Percentiles rank a stretch among this genome's conserved stretches.
Evolutionary conservation across 192 early-diverging fungal species (phyloP).

Genomic region (Backusella psychrophila): DNA sequence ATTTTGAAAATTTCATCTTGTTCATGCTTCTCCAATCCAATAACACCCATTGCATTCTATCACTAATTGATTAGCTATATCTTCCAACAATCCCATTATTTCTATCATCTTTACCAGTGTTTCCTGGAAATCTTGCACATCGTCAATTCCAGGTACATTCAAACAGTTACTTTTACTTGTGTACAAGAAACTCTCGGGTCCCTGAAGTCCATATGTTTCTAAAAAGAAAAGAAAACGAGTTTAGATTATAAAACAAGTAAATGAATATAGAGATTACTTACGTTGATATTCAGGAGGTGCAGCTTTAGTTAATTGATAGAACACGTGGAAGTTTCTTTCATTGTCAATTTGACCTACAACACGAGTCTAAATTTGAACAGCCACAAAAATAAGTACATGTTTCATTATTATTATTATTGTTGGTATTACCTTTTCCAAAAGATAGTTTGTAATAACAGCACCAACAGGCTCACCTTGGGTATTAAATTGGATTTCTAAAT

Average conservation of each 20-base stretch:
- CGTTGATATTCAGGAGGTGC: slow-evolving; percentile 70
- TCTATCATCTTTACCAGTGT: slow-evolving; percentile 57
- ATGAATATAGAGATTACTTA: slow-evolving; percentile 16
- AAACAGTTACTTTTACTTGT: slow-evolving; percentile 73
- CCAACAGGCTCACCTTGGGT: slow-evolving; percentile 90
- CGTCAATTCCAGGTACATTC: slow-evolving; percentile 92
- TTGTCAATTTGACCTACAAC: slow-evolving; percentile 92
- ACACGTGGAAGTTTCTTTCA: slow-evolving; percentile 98
- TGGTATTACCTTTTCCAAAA: slow-evolving; percentile 83
- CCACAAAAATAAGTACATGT: neutral
- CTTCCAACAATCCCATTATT: no score
- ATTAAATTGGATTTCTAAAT: slow-evolving; percentile 98
- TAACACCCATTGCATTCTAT: slow-evolving; percentile 87
- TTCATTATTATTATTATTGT: neutral
- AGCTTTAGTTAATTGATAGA: slow-evolving; percentile 89
- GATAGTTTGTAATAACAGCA: slow-evolving; percentile 96
- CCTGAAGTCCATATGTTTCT: slow-evolving; percentile 68
- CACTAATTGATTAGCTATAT: neutral
- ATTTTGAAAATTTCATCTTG: slow-evolving; percentile 89
- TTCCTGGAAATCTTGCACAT: slow-evolving; percentile 80
- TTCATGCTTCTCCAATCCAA: slow-evolving; percentile 79
- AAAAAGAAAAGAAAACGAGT: neutral
- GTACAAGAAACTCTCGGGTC: slow-evolving; percentile 77
- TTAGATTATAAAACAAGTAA: neutral
- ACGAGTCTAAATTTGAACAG: slow-evolving; percentile 59